Conservation (phyloP, 2,329 filamentous ascomycete genomes). For the Myriangium duriaei region DNA sequence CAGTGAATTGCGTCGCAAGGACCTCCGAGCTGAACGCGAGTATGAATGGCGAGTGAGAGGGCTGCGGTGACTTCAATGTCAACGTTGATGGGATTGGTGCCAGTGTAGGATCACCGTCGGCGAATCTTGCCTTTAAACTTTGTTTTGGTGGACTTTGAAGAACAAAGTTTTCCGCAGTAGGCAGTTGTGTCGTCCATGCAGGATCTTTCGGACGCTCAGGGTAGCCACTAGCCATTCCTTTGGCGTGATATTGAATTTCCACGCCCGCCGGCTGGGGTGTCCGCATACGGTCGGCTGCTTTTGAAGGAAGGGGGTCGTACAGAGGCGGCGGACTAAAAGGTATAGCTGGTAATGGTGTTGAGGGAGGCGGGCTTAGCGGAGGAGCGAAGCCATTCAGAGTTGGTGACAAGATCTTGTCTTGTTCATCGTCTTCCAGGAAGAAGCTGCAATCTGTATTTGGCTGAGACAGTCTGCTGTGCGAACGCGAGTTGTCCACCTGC, state of each 20-base stretch:
- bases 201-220: no score
- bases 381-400: conserved; percentile 11
- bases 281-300: conserved; percentile 3
- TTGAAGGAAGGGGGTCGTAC: conserved; percentile 7
- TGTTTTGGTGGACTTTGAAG: not conserved
- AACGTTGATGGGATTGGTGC: not conserved
- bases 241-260: no score
- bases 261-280: conserved; percentile 1
- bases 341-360: conserved; percentile 5
- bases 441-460: conserved; percentile 32
- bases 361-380: conserved; percentile 7
- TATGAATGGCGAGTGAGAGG: conserved; percentile 60
- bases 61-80: not conserved
- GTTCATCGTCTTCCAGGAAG: conserved; percentile 35
- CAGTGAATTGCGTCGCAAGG: conserved; percentile 69
- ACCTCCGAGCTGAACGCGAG: conserved; percentile 68
- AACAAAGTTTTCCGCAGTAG: no score
- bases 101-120: not conserved
- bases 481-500: no score
- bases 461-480: no score
- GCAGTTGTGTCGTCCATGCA: no score
- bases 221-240: no score
- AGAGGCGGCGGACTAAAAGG: conserved; percentile 5
- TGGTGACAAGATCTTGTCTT: conserved; percentile 16
- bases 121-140: not conserved